These are phyloP conservation scores for Mollisia scopiformis DNA, from an alignment of 2,329 filamentous ascomycete species.

Conservation along the genomic window DNA sequence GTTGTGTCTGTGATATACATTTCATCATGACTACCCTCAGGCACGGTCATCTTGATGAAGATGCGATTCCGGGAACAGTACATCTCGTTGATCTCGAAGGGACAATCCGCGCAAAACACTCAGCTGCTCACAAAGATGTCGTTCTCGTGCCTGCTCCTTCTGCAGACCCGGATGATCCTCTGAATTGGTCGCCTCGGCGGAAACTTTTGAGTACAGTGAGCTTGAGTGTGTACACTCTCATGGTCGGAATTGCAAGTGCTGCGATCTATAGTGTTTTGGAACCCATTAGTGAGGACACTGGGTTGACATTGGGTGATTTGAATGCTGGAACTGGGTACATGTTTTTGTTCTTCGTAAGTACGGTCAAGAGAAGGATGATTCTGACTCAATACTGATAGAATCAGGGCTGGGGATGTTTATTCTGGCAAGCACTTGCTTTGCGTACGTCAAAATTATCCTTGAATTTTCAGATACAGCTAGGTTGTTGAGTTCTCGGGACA, in stretches of 20 bases:
- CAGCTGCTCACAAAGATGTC: conserved; percentile 32
- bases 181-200: conserved; percentile 41
- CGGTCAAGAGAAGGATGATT: no score
- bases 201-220: conserved; percentile 37
- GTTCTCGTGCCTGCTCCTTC: conserved; percentile 38
- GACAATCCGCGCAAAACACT: conserved; percentile 25
- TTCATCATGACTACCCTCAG: background rate
- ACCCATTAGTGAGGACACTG: conserved; percentile 49
- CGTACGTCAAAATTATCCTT: no score
- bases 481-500: no score
- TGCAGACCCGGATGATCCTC: conserved; percentile 42
- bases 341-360: conserved; percentile 44
- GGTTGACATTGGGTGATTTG: conserved; percentile 46
- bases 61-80: conserved; percentile 33
- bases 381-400: background rate
- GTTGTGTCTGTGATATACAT: background rate
- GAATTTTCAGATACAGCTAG: no score
- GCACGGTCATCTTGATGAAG: background rate
- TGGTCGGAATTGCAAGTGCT: conserved; percentile 50
- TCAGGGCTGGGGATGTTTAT: conserved; percentile 41
- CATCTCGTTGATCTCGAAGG: conserved; percentile 37
- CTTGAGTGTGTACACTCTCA: conserved; percentile 47
- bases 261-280: conserved; percentile 53
- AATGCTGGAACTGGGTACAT: conserved; percentile 54
- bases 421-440: conserved; percentile 57